A percentile compares a stretch with the other conserved stretches of the same genome.
These are phyloP conservation scores for Boletus vinaceobasis DNA, from an alignment of 768 basidiomycete genomes.

Conservation along the genomic window DNA sequence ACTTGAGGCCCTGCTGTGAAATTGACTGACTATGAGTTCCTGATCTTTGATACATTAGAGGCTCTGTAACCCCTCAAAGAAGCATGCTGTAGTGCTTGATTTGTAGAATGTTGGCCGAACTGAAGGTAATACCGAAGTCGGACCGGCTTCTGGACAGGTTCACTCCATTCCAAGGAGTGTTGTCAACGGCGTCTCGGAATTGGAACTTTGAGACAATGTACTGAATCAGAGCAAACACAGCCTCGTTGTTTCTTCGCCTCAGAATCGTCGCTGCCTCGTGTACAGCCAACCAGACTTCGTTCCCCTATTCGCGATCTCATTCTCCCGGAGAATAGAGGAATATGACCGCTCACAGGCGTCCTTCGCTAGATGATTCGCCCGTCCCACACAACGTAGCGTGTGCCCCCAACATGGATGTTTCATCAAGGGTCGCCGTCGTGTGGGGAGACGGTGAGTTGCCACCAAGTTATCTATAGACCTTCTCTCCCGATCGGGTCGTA, in stretches of 20 bases:
- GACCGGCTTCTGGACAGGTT: not conserved
- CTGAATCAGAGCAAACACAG: slow-evolving; percentile 7
- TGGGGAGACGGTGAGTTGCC: slow-evolving; percentile 8
- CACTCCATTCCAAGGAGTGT: not conserved
- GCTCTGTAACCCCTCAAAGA: not conserved
- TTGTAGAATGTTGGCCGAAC: not conserved
- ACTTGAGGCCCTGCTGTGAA: too few relatives aligned
- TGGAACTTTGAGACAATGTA: not conserved
- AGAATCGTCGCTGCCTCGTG: slow-evolving; percentile 14
- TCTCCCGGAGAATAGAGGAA: slow-evolving; percentile 6
- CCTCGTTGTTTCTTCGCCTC: not conserved
- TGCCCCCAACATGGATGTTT: slow-evolving; percentile 7
- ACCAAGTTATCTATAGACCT: not conserved
- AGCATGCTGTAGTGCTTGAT: not conserved
- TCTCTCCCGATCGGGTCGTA: not conserved
- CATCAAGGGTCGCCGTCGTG: slow-evolving; percentile 5
- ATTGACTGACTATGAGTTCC: not conserved
- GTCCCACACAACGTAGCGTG: slow-evolving; percentile 6
- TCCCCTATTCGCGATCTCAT: slow-evolving; percentile 1
- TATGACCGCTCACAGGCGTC: slow-evolving; percentile 17
- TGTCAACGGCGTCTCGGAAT: not conserved
- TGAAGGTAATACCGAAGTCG: not conserved
- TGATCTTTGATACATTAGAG: not conserved
- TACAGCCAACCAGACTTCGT: slow-evolving; percentile 4
- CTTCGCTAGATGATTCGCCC: slow-evolving; percentile 22